Evolutionary conservation across 345 rosid genomes (phyloP), one percentile per base, ranked within the genome.

Genomic region (Ceriops zippeliana): DNA sequence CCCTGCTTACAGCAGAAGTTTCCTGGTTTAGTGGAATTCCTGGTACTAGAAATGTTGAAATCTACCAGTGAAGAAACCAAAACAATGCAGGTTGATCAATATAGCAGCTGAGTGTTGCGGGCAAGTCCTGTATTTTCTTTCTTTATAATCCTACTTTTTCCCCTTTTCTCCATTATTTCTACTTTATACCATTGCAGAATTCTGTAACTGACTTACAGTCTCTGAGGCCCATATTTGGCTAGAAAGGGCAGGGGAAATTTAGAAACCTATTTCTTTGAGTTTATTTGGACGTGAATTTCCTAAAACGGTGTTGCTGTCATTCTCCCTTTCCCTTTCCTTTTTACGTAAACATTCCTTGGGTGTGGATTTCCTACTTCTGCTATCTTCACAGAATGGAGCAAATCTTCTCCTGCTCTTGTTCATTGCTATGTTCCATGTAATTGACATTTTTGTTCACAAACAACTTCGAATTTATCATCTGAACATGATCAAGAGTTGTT

Each of bases 71-170:
- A 77, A 56, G 86, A 91, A 73, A 73, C 82, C 74, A 74, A 75
- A 70, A 77, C 67, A 74, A 74, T 91, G 67, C 90, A 69, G 81
- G 84, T 81, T 64, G 86, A 91, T 85, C 97, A 85, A 68, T 87
- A 72, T 54, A 73, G 96, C 82, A 86, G 96, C 82, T 84, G 90
- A 80, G 99, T 95, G 76, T 82, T 91, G 80, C 97, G 90, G 96
- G 96, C 75, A 85, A 37, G 81, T 80, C 66, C 52, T 17, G n/a
- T 46, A 61, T 61, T 37, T 32, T 64, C 66, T 49, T 61, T 27
- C 34, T 49, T 53, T 53, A n/a, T 54, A 54, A 26, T 54, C 58
- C 5, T 54, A 22, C 27, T 11, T 54, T 54, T 54, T 54, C 15
- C 58, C 58, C 24, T 52, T 19, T 52, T 1, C 22, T n/a, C 27